A percentile compares a stretch with the other conserved stretches of the same genome.
These are phyloP conservation scores for Suillus subalutaceus DNA, from an alignment of 768 basidiomycete genomes.

Conservation along the genomic window DNA sequence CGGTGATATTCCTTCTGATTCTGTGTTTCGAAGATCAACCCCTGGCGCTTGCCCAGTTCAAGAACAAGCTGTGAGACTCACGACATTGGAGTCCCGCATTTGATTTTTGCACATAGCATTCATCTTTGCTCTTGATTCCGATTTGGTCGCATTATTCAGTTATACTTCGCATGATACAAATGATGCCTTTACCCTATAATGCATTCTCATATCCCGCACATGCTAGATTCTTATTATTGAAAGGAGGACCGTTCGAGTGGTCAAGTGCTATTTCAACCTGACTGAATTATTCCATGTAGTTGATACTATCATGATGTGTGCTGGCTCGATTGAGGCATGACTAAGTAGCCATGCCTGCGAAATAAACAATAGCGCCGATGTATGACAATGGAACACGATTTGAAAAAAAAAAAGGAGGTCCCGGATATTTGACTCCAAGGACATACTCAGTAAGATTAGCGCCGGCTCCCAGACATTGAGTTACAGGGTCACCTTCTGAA, in stretches of 20 bases:
- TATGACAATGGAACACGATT: neutral
- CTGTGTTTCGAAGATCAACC: constrained; percentile 27
- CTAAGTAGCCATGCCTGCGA: neutral
- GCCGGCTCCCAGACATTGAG: neutral
- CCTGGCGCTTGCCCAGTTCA: constrained; percentile 34
- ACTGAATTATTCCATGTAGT: neutral
- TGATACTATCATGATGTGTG: neutral
- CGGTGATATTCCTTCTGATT: neutral
- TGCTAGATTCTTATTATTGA: neutral
- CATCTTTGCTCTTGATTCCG: neutral
- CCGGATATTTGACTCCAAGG: neutral
- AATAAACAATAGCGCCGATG: neutral
- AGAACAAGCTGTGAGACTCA: constrained; percentile 13
- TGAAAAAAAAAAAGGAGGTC: neutral
- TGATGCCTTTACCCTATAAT: neutral
- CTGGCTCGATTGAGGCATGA: neutral
- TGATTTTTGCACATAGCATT: no score
- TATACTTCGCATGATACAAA: neutral
- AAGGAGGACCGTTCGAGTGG: neutral
- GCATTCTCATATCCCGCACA: neutral
- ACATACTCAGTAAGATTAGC: neutral
- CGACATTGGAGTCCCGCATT: neutral
- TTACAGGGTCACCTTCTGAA: neutral
- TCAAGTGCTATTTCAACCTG: neutral
- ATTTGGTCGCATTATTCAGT: neutral